phyloP scores from a whole-genome alignment of 176 grass and related monocot species.

The Aegilops umbellulata region DNA sequence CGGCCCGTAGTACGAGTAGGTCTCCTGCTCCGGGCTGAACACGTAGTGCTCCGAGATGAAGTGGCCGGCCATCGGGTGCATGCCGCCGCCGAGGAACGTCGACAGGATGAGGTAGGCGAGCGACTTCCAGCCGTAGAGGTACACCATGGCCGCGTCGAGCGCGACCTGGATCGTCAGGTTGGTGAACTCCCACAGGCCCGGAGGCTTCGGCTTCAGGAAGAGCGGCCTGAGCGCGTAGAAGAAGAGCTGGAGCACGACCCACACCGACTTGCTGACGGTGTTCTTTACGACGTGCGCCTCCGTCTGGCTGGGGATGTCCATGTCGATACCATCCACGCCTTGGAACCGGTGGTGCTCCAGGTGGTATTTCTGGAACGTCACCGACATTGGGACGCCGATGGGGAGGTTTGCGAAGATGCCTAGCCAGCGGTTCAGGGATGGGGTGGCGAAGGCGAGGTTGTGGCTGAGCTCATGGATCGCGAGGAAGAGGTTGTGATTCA shows the following conservation, averaged over 20 bases:
- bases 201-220: slow-evolving; percentile 84
- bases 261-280: slow-evolving; percentile 59
- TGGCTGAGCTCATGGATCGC: slow-evolving; percentile 96
- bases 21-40: slow-evolving; percentile 82
- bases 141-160: slow-evolving; percentile 54
- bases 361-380: slow-evolving; percentile 98
- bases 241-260: slow-evolving; percentile 89
- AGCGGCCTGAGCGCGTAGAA: slow-evolving; percentile 83
- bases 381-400: slow-evolving; percentile 87
- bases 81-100: slow-evolving; percentile 88
- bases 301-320: slow-evolving; percentile 72
- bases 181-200: slow-evolving; percentile 84
- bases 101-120: slow-evolving; percentile 71
- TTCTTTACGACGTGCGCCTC: slow-evolving; percentile 58
- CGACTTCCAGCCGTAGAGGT: slow-evolving; percentile 67
- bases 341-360: slow-evolving; percentile 96
- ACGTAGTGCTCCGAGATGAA: slow-evolving; percentile 98
- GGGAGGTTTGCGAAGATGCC: slow-evolving; percentile 97
- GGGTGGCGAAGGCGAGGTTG: slow-evolving; percentile 90
- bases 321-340: slow-evolving; percentile 85
- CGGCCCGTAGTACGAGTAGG: slow-evolving; percentile 92
- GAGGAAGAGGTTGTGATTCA: slow-evolving; percentile 97
- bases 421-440: slow-evolving; percentile 75
- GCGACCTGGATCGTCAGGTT: slow-evolving; percentile 66
- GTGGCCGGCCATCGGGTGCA: slow-evolving; percentile 95